phyloP scores from a whole-genome alignment of 148 eudicot species.

The Rhododendron vialii region DNA sequence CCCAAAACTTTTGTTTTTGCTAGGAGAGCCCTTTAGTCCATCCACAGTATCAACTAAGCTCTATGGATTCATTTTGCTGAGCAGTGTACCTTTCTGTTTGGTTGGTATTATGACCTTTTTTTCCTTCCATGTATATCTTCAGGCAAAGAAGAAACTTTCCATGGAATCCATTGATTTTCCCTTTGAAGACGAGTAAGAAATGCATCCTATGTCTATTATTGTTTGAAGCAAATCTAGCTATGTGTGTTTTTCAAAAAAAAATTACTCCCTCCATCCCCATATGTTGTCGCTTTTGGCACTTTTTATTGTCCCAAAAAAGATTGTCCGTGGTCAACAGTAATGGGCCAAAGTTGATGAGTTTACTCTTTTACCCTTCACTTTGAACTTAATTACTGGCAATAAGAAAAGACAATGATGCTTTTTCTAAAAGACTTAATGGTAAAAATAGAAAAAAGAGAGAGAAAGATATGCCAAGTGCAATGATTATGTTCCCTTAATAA shows the following conservation, averaged over 20 bases:
- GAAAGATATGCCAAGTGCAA: background rate
- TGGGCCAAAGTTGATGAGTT: background rate
- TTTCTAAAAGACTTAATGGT: background rate
- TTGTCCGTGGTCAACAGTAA: background rate
- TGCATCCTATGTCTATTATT: constrained; percentile 11
- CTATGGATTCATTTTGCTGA: background rate
- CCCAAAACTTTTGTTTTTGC: background rate
- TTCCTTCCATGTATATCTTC: constrained; percentile 12
- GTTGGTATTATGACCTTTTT: background rate
- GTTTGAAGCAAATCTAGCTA: background rate
- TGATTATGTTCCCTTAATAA: background rate
- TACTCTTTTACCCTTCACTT: background rate
- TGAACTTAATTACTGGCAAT: background rate
- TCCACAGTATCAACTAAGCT: background rate
- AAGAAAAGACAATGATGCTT: background rate
- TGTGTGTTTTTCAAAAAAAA: background rate
- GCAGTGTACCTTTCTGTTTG: background rate
- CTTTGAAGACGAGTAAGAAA: constrained; percentile 68
- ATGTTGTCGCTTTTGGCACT: background rate
- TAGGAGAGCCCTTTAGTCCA: background rate
- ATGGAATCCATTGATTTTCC: constrained; percentile 59
- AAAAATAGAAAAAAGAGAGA: background rate
- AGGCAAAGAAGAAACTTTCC: constrained; percentile 78
- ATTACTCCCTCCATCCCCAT: background rate
- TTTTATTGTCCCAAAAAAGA: background rate